A percentile compares a stretch with the other conserved stretches of the same genome.
Evolutionary conservation across 805 yeast species (phyloP).

Genomic region (Teunomyces lycoperdinae): DNA sequence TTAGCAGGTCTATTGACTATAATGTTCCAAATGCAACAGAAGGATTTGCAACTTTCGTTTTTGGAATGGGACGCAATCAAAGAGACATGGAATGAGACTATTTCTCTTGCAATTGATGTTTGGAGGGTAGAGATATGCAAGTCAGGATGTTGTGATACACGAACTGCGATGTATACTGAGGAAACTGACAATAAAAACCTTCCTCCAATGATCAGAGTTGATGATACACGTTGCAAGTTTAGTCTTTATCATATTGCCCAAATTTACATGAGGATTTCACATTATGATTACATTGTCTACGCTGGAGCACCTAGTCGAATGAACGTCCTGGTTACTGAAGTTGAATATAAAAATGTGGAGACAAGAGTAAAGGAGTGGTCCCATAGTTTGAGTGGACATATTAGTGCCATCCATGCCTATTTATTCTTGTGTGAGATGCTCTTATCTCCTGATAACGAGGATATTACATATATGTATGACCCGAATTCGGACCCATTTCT

Average conservation of each 20-base stretch:
- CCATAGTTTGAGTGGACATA: constrained; percentile 6
- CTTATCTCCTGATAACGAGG: constrained; percentile 50
- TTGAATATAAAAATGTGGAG: constrained; percentile 7
- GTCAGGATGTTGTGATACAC: constrained; percentile 17
- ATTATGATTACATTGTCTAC: constrained; percentile 28
- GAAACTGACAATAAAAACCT: constrained; percentile 8
- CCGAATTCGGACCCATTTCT: constrained; percentile 49
- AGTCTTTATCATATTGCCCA: constrained; percentile 27
- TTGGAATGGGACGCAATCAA: constrained; percentile 23
- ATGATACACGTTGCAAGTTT: constrained; percentile 24
- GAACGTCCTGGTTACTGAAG: constrained; percentile 11
- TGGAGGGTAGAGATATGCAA: constrained; percentile 25
- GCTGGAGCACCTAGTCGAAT: constrained; percentile 32
- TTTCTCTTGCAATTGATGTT: constrained; percentile 27
- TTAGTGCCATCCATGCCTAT: constrained; percentile 58
- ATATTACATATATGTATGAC: constrained; percentile 44
- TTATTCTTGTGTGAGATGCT: constrained; percentile 61
- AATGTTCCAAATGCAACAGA: constrained; percentile 14
- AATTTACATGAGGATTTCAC: constrained; percentile 25
- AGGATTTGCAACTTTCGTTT: constrained; percentile 23
- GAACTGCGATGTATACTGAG: constrained; percentile 11
- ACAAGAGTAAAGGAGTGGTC: constrained; percentile 10
- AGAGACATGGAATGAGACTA: constrained; percentile 26
- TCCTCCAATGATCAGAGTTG: constrained; percentile 18
- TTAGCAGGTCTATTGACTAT: constrained; percentile 12